A percentile compares a stretch with the other conserved stretches of the same genome.
Evolutionary conservation across 148 eudicot species (phyloP).

Genomic region (Rhododendron mucronatum): DNA sequence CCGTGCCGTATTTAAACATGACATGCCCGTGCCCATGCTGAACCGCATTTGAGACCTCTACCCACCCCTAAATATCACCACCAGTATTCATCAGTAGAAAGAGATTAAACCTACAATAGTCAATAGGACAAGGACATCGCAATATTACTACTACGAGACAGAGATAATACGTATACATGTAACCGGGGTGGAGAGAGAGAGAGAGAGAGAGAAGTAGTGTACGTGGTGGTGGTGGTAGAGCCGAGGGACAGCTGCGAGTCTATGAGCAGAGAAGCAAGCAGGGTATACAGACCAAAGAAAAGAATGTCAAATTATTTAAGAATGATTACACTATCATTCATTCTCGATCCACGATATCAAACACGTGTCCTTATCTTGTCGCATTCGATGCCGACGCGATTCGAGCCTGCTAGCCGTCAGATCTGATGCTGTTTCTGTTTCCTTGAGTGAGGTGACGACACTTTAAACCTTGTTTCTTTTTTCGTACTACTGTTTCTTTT

Average conservation of each 20-base stretch:
- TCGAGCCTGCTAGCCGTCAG: constrained; percentile 14
- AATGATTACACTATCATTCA: constrained; percentile 42
- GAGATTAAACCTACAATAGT: too few relatives aligned
- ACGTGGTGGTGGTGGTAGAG: not conserved
- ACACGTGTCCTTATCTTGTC: constrained; percentile 20
- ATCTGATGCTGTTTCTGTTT: not conserved
- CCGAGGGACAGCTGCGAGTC: not conserved
- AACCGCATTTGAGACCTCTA: too few relatives aligned
- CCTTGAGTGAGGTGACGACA: too few relatives aligned
- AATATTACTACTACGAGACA: too few relatives aligned
- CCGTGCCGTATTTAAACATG: too few relatives aligned
- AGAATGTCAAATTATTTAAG: constrained; percentile 44
- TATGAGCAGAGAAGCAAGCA: not conserved
- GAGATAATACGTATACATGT: too few relatives aligned
- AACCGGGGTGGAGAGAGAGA: too few relatives aligned
- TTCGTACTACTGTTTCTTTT: not conserved
- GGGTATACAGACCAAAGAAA: not conserved
- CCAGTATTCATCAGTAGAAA: too few relatives aligned
- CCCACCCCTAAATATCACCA: too few relatives aligned
- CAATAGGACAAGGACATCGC: too few relatives aligned
- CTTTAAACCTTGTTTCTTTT: too few relatives aligned
- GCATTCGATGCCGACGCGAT: not conserved
- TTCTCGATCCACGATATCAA: not conserved
- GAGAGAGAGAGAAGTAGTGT: not conserved
- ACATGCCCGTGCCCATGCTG: too few relatives aligned